Percentiles rank a stretch among this genome's conserved stretches.
Conservation (phyloP, 2,329 filamentous ascomycete genomes). For the Fusarium denticulatum region DNA sequence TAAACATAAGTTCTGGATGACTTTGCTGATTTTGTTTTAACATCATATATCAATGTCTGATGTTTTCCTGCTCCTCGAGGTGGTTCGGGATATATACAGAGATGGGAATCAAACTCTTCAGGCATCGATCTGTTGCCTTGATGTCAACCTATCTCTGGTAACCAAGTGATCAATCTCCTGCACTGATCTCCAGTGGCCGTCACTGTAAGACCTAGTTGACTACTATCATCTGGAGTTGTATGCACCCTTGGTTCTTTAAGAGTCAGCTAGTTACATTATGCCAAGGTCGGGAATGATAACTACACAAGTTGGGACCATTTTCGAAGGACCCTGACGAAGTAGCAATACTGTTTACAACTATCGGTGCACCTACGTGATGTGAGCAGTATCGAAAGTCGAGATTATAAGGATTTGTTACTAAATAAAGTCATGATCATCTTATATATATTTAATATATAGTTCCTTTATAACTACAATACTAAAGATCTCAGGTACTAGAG, state of each 20-base stretch:
- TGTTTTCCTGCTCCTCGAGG: neutral
- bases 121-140: neutral
- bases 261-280: neutral
- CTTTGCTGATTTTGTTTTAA: neutral
- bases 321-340: neutral
- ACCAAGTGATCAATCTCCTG: too few relatives aligned
- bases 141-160: neutral
- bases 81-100: neutral
- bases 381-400: neutral
- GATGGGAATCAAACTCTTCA: neutral
- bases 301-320: too few relatives aligned
- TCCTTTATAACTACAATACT: too few relatives aligned
- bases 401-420: neutral
- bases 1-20: neutral
- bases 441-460: too few relatives aligned
- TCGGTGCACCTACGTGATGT: accelerated
- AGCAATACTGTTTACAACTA: neutral
- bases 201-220: accelerated
- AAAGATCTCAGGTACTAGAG: too few relatives aligned
- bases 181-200: neutral
- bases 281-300: neutral
- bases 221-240: neutral
- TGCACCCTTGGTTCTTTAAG: too few relatives aligned
- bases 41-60: accelerated
- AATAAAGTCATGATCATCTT: neutral